Percentiles rank a stretch among this genome's conserved stretches.
These are phyloP conservation scores for Pichia sporocuriosa DNA, from an alignment of 805 yeast species.

Conservation along the genomic window DNA sequence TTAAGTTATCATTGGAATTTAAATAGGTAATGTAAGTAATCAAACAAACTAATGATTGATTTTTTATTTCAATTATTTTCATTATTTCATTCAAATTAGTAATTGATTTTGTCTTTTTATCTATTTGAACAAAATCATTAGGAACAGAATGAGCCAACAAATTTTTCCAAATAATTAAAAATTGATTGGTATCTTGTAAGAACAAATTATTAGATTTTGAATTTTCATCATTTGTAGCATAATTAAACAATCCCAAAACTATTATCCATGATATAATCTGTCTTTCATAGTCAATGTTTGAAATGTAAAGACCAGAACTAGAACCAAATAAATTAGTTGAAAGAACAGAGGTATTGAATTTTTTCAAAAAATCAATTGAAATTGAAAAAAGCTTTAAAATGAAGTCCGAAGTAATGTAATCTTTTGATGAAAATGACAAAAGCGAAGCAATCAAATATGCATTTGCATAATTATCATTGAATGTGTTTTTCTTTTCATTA, in stretches of 20 bases:
- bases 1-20: conserved; percentile 35
- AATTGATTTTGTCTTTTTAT: conserved; percentile 26
- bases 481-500: conserved; percentile 17
- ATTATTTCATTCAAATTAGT: conserved; percentile 29
- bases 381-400: conserved; percentile 26
- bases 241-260: conserved; percentile 56
- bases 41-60: conserved; percentile 53
- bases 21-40: conserved; percentile 46
- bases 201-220: conserved; percentile 41
- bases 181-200: conserved; percentile 49
- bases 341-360: conserved; percentile 31
- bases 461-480: conserved; percentile 27
- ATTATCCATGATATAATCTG: conserved; percentile 54
- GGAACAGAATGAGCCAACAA: conserved; percentile 45
- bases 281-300: conserved; percentile 29
- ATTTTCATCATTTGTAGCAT: conserved; percentile 26
- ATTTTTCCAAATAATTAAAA: conserved; percentile 58
- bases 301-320: conserved; percentile 24
- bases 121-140: conserved; percentile 30
- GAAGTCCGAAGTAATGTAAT: conserved; percentile 28
- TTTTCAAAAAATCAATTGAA: conserved; percentile 26
- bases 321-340: conserved; percentile 28
- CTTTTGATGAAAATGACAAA: conserved; percentile 26
- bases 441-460: conserved; percentile 29
- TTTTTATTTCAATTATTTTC: conserved; percentile 43